Evolutionary conservation across 257 asterid species (phyloP).

Genomic region (Osmanthus fragrans): DNA sequence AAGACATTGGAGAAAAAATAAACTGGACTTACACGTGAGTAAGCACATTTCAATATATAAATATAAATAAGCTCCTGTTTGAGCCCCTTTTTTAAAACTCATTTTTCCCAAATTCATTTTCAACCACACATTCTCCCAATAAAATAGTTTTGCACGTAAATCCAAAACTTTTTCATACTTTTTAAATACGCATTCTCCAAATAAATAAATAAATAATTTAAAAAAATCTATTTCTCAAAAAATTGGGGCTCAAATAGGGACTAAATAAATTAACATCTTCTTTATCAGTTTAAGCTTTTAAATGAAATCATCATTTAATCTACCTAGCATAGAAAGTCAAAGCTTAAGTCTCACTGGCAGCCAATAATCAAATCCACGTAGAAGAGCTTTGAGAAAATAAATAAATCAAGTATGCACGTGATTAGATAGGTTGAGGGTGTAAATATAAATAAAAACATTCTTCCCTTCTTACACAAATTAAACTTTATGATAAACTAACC

Average conservation of each 20-base stretch:
- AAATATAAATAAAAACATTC: background rate
- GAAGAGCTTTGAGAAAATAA: background rate
- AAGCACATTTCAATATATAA: background rate
- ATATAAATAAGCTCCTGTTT: too few relatives aligned
- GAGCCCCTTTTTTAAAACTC: too few relatives aligned
- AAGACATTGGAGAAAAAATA: background rate
- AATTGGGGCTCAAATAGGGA: too few relatives aligned
- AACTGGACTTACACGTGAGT: background rate
- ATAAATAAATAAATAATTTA: too few relatives aligned
- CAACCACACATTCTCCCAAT: too few relatives aligned
- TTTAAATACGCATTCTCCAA: too few relatives aligned
- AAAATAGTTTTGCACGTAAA: too few relatives aligned
- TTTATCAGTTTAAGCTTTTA: background rate
- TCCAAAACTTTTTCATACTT: too few relatives aligned
- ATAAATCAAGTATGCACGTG: background rate
- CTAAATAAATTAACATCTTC: too few relatives aligned
- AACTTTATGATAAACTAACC: background rate
- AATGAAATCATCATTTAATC: background rate
- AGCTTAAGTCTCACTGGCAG: background rate
- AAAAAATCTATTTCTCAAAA: too few relatives aligned
- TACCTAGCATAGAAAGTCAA: background rate
- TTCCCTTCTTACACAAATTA: background rate
- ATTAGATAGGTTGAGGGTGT: background rate
- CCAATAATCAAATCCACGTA: too few relatives aligned
- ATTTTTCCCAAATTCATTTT: too few relatives aligned